A percentile compares a stretch with the other conserved stretches of the same genome.
Conservation (phyloP, 1,139 yeast species). For the Blastobotrys illinoisensis region DNA sequence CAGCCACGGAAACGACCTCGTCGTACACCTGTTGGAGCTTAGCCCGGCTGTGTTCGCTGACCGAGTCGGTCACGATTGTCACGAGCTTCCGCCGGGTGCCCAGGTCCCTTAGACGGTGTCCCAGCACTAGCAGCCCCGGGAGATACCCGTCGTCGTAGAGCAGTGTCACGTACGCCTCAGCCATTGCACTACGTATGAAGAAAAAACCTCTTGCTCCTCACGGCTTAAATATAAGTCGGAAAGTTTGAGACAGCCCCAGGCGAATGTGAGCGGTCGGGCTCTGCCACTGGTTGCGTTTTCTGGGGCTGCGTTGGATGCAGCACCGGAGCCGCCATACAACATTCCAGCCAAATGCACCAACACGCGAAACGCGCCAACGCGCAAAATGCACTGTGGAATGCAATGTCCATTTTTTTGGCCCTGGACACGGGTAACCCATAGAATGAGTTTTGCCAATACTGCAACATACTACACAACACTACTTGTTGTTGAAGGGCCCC, state of each 20-base stretch:
- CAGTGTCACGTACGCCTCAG: constrained; percentile 57
- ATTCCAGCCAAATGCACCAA: too few species aligned
- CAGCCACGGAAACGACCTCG: constrained; percentile 32
- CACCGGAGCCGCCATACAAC: background rate
- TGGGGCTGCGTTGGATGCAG: constrained; percentile 8
- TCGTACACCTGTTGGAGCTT: constrained; percentile 28
- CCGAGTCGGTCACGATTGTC: constrained; percentile 33
- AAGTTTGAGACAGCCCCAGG: background rate
- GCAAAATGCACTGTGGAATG: background rate
- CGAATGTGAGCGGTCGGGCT: background rate
- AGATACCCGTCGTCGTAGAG: constrained; percentile 61
- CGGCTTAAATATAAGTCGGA: background rate
- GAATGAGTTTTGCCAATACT: too few species aligned
- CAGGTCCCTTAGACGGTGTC: constrained; percentile 34
- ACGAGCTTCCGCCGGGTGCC: constrained; percentile 21
- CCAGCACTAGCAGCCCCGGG: constrained; percentile 72
- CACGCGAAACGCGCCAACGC: too few species aligned
- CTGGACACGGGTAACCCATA: background rate
- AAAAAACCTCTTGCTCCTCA: background rate
- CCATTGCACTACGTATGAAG: constrained; percentile 3
- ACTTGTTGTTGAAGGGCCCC: too few species aligned
- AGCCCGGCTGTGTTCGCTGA: constrained; percentile 22
- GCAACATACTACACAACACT: too few species aligned
- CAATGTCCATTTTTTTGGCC: constrained; percentile 13
- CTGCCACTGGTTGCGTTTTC: background rate